A percentile compares a stretch with the other conserved stretches of the same genome.
Evolutionary conservation across 371 early-diverging fungal species (phyloP).

Genomic region (Phascolomyces articulosus): DNA sequence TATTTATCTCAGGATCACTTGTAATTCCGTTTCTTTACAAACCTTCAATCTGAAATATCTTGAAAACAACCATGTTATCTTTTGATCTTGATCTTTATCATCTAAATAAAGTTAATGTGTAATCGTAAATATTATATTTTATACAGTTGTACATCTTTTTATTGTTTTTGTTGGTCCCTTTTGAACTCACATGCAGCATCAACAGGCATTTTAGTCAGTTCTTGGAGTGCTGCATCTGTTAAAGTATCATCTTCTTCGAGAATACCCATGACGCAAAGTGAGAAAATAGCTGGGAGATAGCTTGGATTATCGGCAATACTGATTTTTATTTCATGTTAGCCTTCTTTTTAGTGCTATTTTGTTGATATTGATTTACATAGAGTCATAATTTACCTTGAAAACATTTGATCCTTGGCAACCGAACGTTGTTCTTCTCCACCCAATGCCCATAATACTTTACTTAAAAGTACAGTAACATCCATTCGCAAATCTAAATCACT

Average conservation of each 20-base stretch:
- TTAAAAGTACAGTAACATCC: conserved; percentile 72
- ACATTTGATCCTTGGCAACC: conserved; percentile 82
- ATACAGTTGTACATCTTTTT: background rate
- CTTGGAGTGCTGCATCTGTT: conserved; percentile 75
- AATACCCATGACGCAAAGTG: conserved; percentile 81
- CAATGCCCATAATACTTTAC: conserved; percentile 88
- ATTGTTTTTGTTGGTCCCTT: background rate
- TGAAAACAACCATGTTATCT: conserved; percentile 37
- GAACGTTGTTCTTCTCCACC: conserved; percentile 78
- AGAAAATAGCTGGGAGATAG: conserved; percentile 72
- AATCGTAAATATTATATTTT: background rate
- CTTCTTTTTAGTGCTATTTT: conserved; percentile 22
- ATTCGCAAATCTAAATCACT: conserved; percentile 51
- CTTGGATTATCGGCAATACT: conserved; percentile 58
- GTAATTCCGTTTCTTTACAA: background rate
- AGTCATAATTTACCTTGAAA: conserved; percentile 49
- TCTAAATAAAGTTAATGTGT: conserved; percentile 19
- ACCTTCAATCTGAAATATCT: conserved; percentile 42
- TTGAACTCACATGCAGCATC: conserved; percentile 46
- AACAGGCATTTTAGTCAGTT: conserved; percentile 65
- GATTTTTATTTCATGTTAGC: conserved; percentile 2
- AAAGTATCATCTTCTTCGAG: conserved; percentile 73
- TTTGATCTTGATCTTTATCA: conserved; percentile 39
- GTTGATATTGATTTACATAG: conserved; percentile 41
- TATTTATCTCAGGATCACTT: no score